A percentile compares a stretch with the other conserved stretches of the same genome.
phyloP scores from a whole-genome alignment of 2,329 filamentous ascomycete species.

The Penicillium oxalicum region DNA sequence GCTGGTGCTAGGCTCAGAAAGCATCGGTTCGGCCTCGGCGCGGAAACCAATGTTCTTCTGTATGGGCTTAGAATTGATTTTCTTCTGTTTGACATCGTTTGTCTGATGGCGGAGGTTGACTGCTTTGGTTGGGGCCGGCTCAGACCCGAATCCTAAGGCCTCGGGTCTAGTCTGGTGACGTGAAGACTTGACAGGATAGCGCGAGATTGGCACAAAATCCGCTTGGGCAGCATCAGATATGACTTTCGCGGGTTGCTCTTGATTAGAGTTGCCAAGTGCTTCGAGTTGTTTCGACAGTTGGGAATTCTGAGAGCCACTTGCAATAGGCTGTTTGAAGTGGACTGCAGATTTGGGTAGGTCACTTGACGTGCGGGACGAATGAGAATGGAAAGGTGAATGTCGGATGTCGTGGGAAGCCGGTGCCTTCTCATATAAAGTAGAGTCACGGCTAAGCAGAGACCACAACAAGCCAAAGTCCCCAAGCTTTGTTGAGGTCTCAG shows the following conservation, averaged over 20 bases:
- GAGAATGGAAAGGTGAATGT: background rate
- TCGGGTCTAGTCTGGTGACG: too few species aligned
- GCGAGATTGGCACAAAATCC: too few species aligned
- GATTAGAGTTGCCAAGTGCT: too few species aligned
- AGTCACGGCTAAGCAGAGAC: conserved; percentile 30
- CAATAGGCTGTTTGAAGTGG: conserved; percentile 13
- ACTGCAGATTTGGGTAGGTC: too few species aligned
- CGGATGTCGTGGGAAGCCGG: background rate
- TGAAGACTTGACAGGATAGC: too few species aligned
- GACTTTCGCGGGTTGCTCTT: too few species aligned
- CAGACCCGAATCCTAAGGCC: too few species aligned
- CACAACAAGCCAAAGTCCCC: conserved; percentile 43
- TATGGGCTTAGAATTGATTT: conserved; percentile 2
- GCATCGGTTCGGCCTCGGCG: conserved; percentile 9
- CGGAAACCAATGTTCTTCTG: background rate
- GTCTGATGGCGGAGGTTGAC: background rate
- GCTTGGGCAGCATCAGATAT: too few species aligned
- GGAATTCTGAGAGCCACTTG: background rate
- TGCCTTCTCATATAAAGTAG: conserved; percentile 7
- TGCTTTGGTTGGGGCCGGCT: background rate
- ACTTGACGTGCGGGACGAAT: too few species aligned
- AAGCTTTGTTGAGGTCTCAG: conserved; percentile 22
- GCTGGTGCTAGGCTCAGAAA: conserved; percentile 25
- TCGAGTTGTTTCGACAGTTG: background rate
- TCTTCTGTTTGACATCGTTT: conserved; percentile 3